phyloP scores from a whole-genome alignment of 805 yeast genomes.

The Metschnikowia hibisci region DNA sequence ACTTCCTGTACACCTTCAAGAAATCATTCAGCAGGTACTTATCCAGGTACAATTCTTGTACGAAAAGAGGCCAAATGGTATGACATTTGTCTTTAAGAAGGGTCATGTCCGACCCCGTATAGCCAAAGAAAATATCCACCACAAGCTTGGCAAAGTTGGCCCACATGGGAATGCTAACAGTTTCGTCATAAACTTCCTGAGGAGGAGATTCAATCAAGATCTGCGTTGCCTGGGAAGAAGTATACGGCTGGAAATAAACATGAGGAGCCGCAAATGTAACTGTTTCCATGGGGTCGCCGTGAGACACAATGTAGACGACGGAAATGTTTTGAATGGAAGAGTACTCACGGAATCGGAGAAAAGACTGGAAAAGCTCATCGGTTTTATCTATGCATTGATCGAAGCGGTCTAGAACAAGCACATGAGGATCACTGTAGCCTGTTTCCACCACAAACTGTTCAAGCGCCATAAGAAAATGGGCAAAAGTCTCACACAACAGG shows the following conservation, averaged over 20 bases:
- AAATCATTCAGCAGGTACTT: constrained; percentile 26
- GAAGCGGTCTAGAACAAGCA: constrained; percentile 45
- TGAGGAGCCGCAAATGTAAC: constrained; percentile 40
- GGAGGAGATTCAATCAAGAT: constrained; percentile 24
- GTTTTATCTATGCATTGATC: constrained; percentile 45
- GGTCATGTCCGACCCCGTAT: constrained; percentile 42
- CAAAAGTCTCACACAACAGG: constrained; percentile 38
- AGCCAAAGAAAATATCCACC: constrained; percentile 42
- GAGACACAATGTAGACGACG: constrained; percentile 39
- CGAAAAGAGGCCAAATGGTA: constrained; percentile 34
- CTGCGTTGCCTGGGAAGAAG: constrained; percentile 30
- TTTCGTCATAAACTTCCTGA: constrained; percentile 6
- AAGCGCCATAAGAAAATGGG: constrained; percentile 38
- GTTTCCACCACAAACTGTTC: constrained; percentile 35
- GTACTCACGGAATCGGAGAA: constrained; percentile 43
- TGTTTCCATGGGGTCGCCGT: constrained; percentile 36
- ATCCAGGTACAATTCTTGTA: constrained; percentile 24
- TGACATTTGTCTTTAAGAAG: constrained; percentile 29
- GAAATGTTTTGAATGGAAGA: constrained; percentile 28
- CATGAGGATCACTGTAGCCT: constrained; percentile 31
- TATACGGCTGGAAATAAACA: constrained; percentile 38
- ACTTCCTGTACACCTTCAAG: constrained; percentile 31
- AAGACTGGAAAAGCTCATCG: constrained; percentile 37
- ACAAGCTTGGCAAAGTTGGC: constrained; percentile 41
- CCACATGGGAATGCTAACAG: constrained; percentile 29